phyloP scores from a whole-genome alignment of 2,329 filamentous ascomycete genomes.

The Colletotrichum scovillei region DNA sequence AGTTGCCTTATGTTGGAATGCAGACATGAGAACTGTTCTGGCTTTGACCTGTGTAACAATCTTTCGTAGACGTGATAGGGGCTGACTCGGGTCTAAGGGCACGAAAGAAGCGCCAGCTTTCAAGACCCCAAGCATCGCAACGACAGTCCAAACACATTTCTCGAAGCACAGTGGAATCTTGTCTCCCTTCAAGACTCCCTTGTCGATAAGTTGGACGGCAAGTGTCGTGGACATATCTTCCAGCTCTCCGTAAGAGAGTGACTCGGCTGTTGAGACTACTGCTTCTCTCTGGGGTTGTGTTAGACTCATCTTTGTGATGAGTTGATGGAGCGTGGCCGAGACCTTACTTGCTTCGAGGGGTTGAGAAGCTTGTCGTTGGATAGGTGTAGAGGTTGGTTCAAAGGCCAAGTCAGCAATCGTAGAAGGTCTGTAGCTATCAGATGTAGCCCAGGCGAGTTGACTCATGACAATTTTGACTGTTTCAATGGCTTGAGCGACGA shows the following conservation, averaged over 20 bases:
- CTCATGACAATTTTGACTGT: conserved; percentile 16
- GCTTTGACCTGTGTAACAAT: conserved; percentile 1
- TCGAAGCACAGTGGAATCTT: conserved; percentile 23
- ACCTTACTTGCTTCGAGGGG: background rate
- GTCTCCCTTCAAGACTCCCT: background rate
- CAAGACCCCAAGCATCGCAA: conserved; percentile 23
- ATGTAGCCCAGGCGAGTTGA: conserved; percentile 13
- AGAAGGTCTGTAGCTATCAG: background rate
- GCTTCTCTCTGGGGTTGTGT: background rate
- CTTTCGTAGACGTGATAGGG: conserved; percentile 12
- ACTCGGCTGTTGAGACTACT: background rate
- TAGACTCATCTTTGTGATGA: background rate
- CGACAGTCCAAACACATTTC: conserved; percentile 27
- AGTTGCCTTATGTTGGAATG: conserved; percentile 17
- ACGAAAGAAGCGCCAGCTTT: conserved; percentile 25
- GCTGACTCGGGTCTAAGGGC: conserved; percentile 21
- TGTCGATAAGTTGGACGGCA: background rate
- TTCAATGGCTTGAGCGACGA: conserved; percentile 16
- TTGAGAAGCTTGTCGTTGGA: background rate
- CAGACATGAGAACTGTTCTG: background rate
- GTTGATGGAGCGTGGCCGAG: background rate
- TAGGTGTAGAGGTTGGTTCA: background rate
- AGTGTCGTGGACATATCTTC: conserved; percentile 8
- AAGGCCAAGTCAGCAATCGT: background rate
- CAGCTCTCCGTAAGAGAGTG: background rate